Evolutionary conservation across 768 basidiomycete species (phyloP).

Genomic region (Macrolepiota dolichaula): DNA sequence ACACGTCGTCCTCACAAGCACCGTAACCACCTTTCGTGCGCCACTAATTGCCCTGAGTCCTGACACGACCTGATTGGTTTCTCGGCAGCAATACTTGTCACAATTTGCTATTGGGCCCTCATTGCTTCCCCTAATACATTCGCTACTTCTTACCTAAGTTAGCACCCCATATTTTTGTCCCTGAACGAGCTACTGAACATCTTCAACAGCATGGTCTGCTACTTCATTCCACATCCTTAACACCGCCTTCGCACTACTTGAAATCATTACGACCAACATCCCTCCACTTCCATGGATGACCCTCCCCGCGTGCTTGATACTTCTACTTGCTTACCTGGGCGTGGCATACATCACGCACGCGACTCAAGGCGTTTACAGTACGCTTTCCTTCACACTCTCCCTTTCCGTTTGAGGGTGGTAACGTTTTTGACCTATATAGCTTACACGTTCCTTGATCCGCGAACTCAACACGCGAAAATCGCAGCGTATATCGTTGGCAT

Average conservation of each 20-base stretch:
- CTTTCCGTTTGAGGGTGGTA: background rate
- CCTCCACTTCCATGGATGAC: conserved; percentile 49
- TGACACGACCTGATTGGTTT: background rate
- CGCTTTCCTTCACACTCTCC: conserved; percentile 17
- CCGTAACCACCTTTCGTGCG: conserved; percentile 57
- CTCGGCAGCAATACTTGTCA: conserved; percentile 58
- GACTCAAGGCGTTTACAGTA: conserved; percentile 62
- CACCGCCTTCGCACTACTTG: conserved; percentile 50
- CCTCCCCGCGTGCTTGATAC: conserved; percentile 41
- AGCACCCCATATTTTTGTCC: background rate
- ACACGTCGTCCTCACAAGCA: conserved; percentile 50
- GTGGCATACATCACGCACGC: conserved; percentile 62
- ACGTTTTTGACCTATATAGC: conserved; percentile 30
- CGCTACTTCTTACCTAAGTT: background rate
- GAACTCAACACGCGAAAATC: conserved; percentile 35
- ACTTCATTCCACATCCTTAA: conserved; percentile 61
- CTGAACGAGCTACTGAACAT: background rate
- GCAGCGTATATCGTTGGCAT: conserved; percentile 64
- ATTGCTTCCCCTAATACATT: conserved; percentile 45
- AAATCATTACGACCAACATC: conserved; percentile 50
- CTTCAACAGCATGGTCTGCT: conserved; percentile 50
- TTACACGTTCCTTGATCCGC: conserved; percentile 61
- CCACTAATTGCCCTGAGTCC: conserved; percentile 10
- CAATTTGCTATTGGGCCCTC: conserved; percentile 60
- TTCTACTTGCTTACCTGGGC: conserved; percentile 55